Conservation (phyloP, 2,329 filamentous ascomycete species). For the Microdochium nivale region DNA sequence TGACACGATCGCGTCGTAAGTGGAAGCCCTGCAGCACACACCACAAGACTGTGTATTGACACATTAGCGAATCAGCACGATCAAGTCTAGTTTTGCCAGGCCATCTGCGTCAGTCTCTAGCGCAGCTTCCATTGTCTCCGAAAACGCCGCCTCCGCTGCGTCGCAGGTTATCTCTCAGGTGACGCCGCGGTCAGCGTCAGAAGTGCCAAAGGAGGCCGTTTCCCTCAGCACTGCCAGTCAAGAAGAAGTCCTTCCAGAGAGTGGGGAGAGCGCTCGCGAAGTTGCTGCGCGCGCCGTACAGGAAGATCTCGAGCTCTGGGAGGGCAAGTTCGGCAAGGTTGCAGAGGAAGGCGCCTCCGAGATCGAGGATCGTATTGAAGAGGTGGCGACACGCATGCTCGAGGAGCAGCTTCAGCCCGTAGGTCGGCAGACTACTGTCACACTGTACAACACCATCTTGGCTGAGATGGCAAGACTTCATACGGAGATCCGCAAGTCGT, state of each 20-base stretch:
- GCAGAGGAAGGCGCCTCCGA: constrained; percentile 70
- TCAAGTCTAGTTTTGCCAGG: constrained; percentile 29
- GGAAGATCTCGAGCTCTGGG: constrained; percentile 76
- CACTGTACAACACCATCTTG: constrained; percentile 61
- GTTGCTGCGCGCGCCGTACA: constrained; percentile 59
- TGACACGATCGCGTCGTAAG: constrained; percentile 21
- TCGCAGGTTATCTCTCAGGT: constrained; percentile 12
- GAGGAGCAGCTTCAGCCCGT: constrained; percentile 35
- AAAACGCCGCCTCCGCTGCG: constrained; percentile 6
- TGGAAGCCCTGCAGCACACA: constrained; percentile 5
- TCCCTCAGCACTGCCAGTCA: constrained; percentile 40
- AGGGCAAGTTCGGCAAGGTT: constrained; percentile 77
- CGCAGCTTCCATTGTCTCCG: constrained; percentile 9
- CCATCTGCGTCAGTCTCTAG: constrained; percentile 18
- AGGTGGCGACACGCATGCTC: constrained; percentile 48
- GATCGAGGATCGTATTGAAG: constrained; percentile 61
- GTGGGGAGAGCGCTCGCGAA: constrained; percentile 25
- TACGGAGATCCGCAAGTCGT: constrained; percentile 43
- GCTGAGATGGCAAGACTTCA: constrained; percentile 12
- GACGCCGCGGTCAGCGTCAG: constrained; percentile 9
- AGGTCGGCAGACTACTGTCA: constrained; percentile 46
- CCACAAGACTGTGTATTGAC: neutral
- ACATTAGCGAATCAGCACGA: neutral
- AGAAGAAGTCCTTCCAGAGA: constrained; percentile 23
- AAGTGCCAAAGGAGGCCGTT: constrained; percentile 19